Conservation (phyloP, 345 rosid genomes). For the Moricandia arvensis region DNA sequence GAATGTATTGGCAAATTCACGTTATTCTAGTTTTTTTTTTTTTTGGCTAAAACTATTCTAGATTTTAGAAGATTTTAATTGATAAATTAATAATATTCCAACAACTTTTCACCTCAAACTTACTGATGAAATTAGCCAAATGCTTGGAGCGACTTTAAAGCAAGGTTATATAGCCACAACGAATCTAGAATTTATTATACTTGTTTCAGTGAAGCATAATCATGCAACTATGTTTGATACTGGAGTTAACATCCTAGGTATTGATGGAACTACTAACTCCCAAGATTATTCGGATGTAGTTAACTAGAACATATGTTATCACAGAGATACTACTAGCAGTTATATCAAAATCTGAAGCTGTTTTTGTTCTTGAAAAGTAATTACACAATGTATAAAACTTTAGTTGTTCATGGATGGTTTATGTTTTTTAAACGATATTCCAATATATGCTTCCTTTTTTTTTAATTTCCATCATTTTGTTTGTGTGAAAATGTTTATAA, state of each 20-base stretch:
- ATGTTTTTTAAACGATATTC: not conserved
- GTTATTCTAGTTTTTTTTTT: too few species aligned
- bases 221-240: not conserved
- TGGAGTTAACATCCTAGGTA: not conserved
- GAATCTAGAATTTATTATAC: not conserved
- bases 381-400: not conserved
- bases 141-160: conserved; percentile 17
- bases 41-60: too few species aligned
- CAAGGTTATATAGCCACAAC: conserved; percentile 11
- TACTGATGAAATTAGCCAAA: conserved; percentile 22
- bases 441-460: not conserved
- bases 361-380: not conserved
- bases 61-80: too few species aligned
- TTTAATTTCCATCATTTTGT: not conserved
- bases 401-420: not conserved
- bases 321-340: not conserved
- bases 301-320: not conserved
- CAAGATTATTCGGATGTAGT: not conserved
- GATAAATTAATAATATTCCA: not conserved
- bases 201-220: not conserved
- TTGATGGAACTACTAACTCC: not conserved
- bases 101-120: conserved; percentile 25
- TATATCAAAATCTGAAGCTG: not conserved
- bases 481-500: not conserved
- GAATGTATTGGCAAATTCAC: too few species aligned